Conservation (phyloP, 75 land plant genomes). For the Ceratopteris richardii region DNA sequence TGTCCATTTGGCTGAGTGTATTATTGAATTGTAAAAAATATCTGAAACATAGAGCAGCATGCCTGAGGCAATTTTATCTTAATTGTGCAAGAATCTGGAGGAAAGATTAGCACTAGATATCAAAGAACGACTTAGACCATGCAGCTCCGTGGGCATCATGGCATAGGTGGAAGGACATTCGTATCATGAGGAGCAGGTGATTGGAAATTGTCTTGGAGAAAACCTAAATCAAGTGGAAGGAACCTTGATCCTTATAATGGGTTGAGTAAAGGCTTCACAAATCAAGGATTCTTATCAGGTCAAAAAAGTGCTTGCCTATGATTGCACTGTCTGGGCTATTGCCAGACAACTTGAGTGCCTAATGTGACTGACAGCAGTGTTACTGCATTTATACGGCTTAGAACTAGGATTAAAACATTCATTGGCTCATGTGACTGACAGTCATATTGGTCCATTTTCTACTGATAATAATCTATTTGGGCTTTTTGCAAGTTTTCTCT, state of each 20-base stretch:
- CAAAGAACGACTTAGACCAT: background rate
- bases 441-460: too few species aligned
- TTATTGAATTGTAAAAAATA: background rate
- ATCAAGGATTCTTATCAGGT: background rate
- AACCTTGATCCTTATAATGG: background rate
- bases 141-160: background rate
- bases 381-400: background rate
- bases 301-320: background rate
- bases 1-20: background rate
- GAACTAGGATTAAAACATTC: too few species aligned
- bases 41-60: background rate
- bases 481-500: too few species aligned
- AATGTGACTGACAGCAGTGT: background rate
- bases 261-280: background rate
- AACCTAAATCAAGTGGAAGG: too few species aligned
- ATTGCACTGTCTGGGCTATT: background rate
- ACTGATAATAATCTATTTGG: too few species aligned
- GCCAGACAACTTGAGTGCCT: background rate
- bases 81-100: slow-evolving; percentile 1
- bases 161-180: background rate
- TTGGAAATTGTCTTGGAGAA: background rate
- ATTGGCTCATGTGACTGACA: too few species aligned
- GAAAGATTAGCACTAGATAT: slow-evolving; percentile 3
- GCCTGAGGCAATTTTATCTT: background rate
- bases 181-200: background rate